A percentile compares a stretch with the other conserved stretches of the same genome.
phyloP scores from a whole-genome alignment of 352 stramenopile species.

The Peronospora farinosa region DNA sequence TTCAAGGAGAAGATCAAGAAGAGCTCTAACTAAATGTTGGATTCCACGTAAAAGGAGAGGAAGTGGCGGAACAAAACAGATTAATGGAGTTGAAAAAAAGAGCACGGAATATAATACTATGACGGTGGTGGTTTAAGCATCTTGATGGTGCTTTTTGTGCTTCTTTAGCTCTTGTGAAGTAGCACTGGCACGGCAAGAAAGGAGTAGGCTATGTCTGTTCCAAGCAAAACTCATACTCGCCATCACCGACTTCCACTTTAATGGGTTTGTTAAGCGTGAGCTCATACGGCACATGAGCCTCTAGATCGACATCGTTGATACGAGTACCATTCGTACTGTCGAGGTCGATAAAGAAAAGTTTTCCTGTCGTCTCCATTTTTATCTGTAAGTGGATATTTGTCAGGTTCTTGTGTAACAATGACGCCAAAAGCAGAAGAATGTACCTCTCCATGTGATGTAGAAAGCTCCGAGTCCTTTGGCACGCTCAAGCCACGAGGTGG shows the following conservation, averaged over 20 bases:
- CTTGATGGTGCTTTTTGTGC: constrained; percentile 12
- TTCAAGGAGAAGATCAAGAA: constrained; percentile 55
- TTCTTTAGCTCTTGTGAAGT: constrained; percentile 6
- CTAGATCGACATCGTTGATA: constrained; percentile 50
- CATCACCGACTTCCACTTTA: constrained; percentile 47
- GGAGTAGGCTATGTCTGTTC: constrained; percentile 20
- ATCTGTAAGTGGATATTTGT: constrained; percentile 30
- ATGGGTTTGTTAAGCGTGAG: constrained; percentile 39
- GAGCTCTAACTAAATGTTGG: constrained; percentile 24
- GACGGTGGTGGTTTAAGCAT: constrained; percentile 22
- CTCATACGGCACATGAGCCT: constrained; percentile 41
- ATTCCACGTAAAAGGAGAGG: constrained; percentile 6
- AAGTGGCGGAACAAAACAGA: constrained; percentile 6
- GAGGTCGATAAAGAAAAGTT: constrained; percentile 65
- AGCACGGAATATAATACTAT: constrained; percentile 48
- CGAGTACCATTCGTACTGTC: constrained; percentile 79
- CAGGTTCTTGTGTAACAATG: neutral
- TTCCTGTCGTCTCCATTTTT: constrained; percentile 52
- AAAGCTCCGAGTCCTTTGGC: constrained; percentile 73
- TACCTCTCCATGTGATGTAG: constrained; percentile 77
- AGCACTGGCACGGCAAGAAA: neutral
- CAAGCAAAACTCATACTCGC: constrained; percentile 50
- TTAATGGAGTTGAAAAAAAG: neutral
- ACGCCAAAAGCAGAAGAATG: neutral
- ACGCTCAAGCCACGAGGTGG: constrained; percentile 64